Evolutionary conservation across 305 asterid genomes (phyloP).

Genomic region (Salvia sclarea): DNA sequence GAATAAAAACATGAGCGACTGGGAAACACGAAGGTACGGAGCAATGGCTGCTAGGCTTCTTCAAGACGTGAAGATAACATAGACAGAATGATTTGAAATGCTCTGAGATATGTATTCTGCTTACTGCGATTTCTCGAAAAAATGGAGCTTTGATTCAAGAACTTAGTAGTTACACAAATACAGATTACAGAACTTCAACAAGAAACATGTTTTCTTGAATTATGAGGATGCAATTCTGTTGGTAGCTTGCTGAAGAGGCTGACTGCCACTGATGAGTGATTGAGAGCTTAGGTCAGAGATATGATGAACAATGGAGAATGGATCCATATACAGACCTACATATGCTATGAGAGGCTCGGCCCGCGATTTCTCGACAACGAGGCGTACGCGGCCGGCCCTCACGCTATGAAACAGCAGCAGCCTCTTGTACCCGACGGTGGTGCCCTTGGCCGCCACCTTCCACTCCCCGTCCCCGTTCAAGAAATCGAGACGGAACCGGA

Average conservation of each 20-base stretch:
- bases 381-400: conserved; percentile 48
- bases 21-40: conserved; percentile 89
- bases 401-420: conserved; percentile 57
- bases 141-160: not conserved
- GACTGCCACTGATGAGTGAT: conserved; percentile 36
- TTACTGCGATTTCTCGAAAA: not conserved
- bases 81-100: conserved; percentile 13
- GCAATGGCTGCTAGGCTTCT: conserved; percentile 97
- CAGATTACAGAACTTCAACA: not conserved
- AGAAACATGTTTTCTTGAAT: not conserved
- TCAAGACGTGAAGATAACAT: conserved; percentile 71
- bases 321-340: conserved; percentile 66
- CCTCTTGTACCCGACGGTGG: conserved; percentile 85
- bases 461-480: conserved; percentile 52
- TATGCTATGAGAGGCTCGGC: conserved; percentile 65
- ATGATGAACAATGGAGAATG: conserved; percentile 42
- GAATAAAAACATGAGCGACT: conserved; percentile 54
- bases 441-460: conserved; percentile 56
- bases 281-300: conserved; percentile 29
- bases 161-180: not conserved
- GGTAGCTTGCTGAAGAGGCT: conserved; percentile 32
- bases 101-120: not conserved
- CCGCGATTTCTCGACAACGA: conserved; percentile 54
- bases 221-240: conserved; percentile 1
- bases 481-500: conserved; percentile 61